Evolutionary conservation across 2,329 filamentous ascomycete genomes (phyloP).

Genomic region (Trichophyton simii): DNA sequence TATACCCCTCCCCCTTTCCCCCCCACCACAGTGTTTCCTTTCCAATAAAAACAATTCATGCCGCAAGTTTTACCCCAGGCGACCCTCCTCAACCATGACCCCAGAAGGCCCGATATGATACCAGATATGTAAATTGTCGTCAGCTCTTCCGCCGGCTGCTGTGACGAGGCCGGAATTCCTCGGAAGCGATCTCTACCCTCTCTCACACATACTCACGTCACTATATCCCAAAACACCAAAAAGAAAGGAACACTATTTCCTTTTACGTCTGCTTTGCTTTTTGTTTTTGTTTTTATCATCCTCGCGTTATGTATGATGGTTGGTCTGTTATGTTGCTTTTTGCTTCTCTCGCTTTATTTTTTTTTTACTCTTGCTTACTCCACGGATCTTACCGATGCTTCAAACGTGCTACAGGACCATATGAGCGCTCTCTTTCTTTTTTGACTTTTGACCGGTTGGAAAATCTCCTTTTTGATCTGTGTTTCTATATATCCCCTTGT

Average conservation of each 20-base stretch:
- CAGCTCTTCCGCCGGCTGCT: not conserved
- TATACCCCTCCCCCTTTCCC: not conserved
- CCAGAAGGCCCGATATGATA: not conserved
- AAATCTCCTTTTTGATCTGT: slow-evolving; percentile 6
- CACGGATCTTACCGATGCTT: not conserved
- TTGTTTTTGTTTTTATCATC: not conserved
- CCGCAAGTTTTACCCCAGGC: not conserved
- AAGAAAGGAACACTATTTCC: not conserved
- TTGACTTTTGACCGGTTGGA: not conserved
- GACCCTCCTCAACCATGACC: not conserved
- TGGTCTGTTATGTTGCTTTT: not conserved
- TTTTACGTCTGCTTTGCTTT: too few relatives aligned
- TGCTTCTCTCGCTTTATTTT: not conserved
- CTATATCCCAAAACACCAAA: not conserved
- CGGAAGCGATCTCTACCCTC: not conserved
- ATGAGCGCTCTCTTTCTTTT: not conserved
- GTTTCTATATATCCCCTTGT: not conserved
- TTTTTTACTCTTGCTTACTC: not conserved
- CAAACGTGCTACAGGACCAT: not conserved
- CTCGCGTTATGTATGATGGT: not conserved
- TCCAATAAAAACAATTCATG: too few relatives aligned
- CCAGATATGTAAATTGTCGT: not conserved
- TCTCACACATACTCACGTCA: too few relatives aligned
- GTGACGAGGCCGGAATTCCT: not conserved
- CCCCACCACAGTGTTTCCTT: too few relatives aligned